Base-by-base conservation (phyloP, 768 basidiomycete genomes). In the Agaricus bisporus region DNA sequence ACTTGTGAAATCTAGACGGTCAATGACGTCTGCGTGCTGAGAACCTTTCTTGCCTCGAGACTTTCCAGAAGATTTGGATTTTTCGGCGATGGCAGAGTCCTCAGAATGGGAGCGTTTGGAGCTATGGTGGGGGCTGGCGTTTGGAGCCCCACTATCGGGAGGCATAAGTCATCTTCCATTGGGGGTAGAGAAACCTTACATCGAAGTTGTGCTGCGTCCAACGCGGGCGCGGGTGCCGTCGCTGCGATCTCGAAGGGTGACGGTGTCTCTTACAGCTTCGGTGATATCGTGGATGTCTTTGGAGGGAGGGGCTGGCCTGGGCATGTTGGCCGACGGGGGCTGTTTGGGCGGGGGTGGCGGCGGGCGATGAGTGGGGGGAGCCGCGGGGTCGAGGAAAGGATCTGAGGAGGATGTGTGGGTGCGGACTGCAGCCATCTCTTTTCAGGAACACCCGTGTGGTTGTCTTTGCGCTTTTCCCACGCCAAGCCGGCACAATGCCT, bases 1-100 rank as follows among this genome's bases (percentile, higher is more conserved):
- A 61, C 91, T 86, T 15, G 87, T 87, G 56, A 82, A 88, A 70
- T 93, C 91, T 55, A 93, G 82, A 59, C 87, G 81, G 76, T 93
- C 91, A 70, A 93, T 93, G 61, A 90, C 83, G 74, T 93, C 91
- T 59, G 89, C 89, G 65, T 93, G 88, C 56, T 80, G 76, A 18
- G 87, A 91, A 54, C 83, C 82, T 70, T 90, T 91, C 80, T 80
- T 77, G 55, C 72, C 58, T 63, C 76, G 74, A 55, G 74, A 63
- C 64, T 80, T 83, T 41, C 66, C 68, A 20, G 67, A 62, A 9
- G 69, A 53, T 56, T 73, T 74, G 18, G 62, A 58, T 57, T 73
- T 74, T 43, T 74, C 74, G 17, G 60, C 60, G 44, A 65, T 63
- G 22, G 45, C 66, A 39, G 73, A 68, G 55, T 77, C 78, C 51